Percentiles rank a stretch among this genome's conserved stretches.
Conservation (phyloP, 2,329 filamentous ascomycete genomes). For the Aureobasidium sp. region DNA sequence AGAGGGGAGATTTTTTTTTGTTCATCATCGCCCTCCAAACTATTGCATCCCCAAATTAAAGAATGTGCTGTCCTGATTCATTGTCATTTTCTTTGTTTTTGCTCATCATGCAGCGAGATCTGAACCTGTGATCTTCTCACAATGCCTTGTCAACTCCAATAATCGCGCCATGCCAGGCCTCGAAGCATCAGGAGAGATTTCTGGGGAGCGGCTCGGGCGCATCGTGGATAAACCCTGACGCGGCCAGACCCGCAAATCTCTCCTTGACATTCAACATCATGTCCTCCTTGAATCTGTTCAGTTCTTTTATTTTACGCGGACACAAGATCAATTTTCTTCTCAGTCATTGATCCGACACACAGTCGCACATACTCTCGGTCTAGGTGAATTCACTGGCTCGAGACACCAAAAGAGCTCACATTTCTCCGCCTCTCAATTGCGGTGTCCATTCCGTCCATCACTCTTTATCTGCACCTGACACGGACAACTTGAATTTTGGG, state of each 20-base stretch:
- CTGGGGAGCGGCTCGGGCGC: conserved; percentile 6
- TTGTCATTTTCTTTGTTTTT: no score
- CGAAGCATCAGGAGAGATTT: conserved; percentile 4
- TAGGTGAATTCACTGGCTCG: background rate
- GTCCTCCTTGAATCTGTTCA: background rate
- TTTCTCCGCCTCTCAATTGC: background rate
- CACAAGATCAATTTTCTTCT: background rate
- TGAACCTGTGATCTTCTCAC: no score
- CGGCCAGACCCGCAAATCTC: conserved; percentile 14
- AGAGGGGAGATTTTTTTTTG: conserved; percentile 9
- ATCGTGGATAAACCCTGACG: conserved; percentile 12
- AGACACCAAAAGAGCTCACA: no score
- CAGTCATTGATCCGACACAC: no score
- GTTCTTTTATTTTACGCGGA: background rate
- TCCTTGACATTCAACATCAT: conserved; percentile 4
- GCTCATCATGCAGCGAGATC: no score
- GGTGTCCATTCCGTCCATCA: background rate
- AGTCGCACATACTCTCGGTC: background rate
- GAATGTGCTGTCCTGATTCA: no score
- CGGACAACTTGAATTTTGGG: no score
- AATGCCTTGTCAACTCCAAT: background rate
- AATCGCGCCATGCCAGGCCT: background rate
- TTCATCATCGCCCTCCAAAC: no score
- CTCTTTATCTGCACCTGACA: background rate
- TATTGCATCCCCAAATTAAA: no score